Percentiles rank a stretch among this genome's conserved stretches.
These are phyloP conservation scores for Suhomyces prunicola DNA, from an alignment of 805 yeast genomes.

Conservation along the genomic window DNA sequence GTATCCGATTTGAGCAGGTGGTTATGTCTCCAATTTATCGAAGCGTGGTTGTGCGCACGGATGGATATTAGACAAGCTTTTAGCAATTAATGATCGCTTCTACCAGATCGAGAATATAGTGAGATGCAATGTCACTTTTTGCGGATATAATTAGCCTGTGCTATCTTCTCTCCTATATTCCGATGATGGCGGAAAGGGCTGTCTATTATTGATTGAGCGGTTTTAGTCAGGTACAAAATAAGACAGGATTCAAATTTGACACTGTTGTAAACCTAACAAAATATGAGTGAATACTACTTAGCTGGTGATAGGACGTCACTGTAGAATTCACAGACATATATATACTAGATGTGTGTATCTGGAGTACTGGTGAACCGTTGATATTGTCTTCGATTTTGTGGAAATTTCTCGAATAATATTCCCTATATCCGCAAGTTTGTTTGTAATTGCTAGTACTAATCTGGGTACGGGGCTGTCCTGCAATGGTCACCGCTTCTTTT, in stretches of 20 bases:
- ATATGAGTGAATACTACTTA: background rate
- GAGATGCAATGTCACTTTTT: background rate
- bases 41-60: background rate
- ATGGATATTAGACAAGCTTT: background rate
- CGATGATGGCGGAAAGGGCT: background rate
- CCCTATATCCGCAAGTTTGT: background rate
- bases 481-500: background rate
- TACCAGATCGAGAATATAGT: background rate
- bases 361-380: background rate
- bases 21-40: background rate
- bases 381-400: background rate
- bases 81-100: background rate
- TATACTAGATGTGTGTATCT: background rate
- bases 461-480: background rate
- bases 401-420: background rate
- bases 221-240: background rate
- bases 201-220: background rate
- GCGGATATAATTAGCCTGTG: background rate
- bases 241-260: background rate
- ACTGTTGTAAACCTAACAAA: background rate
- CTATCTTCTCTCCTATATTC: background rate
- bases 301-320: background rate
- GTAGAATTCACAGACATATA: background rate
- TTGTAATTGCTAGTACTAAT: background rate
- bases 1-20: background rate